phyloP scores from a whole-genome alignment of 805 yeast species.

The Kluyveromyces wickerhamii region DNA sequence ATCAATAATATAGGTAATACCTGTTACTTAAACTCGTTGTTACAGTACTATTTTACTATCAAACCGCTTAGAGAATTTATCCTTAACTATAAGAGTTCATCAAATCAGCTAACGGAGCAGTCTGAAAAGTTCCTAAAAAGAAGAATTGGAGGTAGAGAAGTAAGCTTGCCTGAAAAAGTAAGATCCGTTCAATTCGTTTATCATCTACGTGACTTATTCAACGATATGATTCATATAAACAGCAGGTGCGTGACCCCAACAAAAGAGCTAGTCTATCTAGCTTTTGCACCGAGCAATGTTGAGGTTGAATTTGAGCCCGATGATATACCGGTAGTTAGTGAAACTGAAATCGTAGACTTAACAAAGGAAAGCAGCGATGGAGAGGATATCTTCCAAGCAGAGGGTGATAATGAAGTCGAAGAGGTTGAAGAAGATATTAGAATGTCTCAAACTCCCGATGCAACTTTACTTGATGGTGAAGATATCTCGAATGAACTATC shows the following conservation, averaged over 20 bases:
- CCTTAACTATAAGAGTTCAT: slow-evolving; percentile 42
- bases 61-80: slow-evolving; percentile 69
- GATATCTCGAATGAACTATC: too few species aligned
- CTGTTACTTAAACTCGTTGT: slow-evolving; percentile 82
- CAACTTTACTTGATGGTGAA: too few species aligned
- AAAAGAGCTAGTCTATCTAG: slow-evolving; percentile 78
- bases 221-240: slow-evolving; percentile 56
- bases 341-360: too few species aligned
- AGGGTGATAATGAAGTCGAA: background rate
- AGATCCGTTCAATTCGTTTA: slow-evolving; percentile 77
- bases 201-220: slow-evolving; percentile 61
- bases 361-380: too few species aligned
- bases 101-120: slow-evolving; percentile 23
- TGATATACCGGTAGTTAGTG: too few species aligned
- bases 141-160: slow-evolving; percentile 81
- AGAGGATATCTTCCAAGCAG: too few species aligned
- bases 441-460: slow-evolving; percentile 4
- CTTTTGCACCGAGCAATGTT: slow-evolving; percentile 66
- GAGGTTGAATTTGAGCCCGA: slow-evolving; percentile 48
- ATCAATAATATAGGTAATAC: slow-evolving; percentile 93
- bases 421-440: background rate
- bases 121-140: slow-evolving; percentile 34
- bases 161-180: slow-evolving; percentile 68
- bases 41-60: slow-evolving; percentile 85
- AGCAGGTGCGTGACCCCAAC: slow-evolving; percentile 69